phyloP scores from a whole-genome alignment of 345 rosid species.

The Excoecaria cochinchinensis region DNA sequence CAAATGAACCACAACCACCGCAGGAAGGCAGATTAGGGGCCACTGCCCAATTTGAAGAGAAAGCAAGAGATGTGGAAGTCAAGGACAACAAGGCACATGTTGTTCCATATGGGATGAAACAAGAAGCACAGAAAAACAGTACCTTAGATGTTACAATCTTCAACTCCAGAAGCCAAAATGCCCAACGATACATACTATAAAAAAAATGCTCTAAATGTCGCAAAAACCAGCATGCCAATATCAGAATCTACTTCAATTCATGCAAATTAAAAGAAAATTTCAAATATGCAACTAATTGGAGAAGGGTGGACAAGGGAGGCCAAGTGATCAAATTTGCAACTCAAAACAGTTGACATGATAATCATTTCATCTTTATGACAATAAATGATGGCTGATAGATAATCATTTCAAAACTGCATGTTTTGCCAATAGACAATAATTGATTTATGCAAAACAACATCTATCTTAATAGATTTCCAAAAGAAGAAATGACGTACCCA shows the following conservation, averaged over 20 bases:
- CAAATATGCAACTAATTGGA: background rate
- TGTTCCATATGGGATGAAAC: conserved; percentile 14
- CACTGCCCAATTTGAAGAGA: conserved; percentile 22
- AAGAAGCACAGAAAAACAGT: conserved; percentile 22
- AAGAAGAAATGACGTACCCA: conserved; percentile 49
- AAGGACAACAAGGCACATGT: conserved; percentile 29
- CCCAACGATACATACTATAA: background rate
- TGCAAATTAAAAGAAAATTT: background rate
- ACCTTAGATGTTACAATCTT: conserved; percentile 19
- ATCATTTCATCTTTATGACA: background rate
- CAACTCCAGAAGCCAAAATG: conserved; percentile 35
- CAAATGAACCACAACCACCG: conserved; percentile 17
- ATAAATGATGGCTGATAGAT: background rate
- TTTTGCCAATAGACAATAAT: background rate
- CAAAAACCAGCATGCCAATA: conserved; percentile 7
- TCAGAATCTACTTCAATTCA: background rate
- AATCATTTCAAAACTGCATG: background rate
- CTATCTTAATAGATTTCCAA: background rate
- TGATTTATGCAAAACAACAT: background rate
- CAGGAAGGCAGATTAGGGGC: conserved; percentile 29
- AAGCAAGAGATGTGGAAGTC: conserved; percentile 21
- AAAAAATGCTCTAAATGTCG: conserved; percentile 8
- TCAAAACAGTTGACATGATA: background rate
- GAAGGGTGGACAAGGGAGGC: background rate
- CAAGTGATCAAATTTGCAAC: background rate